A percentile compares a stretch with the other conserved stretches of the same genome.
These are phyloP conservation scores for Xylaria sp. DNA, from an alignment of 2,329 filamentous ascomycete species.

Conservation along the genomic window DNA sequence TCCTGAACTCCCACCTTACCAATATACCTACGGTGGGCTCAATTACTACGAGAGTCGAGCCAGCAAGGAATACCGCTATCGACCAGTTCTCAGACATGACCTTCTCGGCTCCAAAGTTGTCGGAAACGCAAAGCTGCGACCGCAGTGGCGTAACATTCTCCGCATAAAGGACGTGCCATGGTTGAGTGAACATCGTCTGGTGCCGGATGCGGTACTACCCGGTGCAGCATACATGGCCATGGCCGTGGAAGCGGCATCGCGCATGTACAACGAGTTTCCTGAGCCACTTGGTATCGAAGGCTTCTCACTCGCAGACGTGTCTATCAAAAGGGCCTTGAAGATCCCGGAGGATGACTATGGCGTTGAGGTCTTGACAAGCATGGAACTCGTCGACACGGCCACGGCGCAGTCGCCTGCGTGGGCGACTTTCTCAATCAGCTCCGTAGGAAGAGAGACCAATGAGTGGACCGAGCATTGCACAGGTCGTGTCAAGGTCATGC, in stretches of 20 bases:
- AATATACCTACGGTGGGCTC: slow-evolving; percentile 11
- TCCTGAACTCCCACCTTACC: slow-evolving; percentile 12
- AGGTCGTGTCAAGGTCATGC: slow-evolving; percentile 10
- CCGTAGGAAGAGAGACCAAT: not conserved
- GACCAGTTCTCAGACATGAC: slow-evolving; percentile 6
- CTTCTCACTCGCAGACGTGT: slow-evolving; percentile 7
- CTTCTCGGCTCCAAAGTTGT: slow-evolving; percentile 10
- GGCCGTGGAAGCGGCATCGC: slow-evolving; percentile 8
- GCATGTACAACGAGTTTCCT: not conserved
- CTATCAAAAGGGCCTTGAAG: slow-evolving; percentile 1
- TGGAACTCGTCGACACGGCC: not conserved
- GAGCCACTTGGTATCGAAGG: not conserved
- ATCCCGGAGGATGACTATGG: slow-evolving; percentile 17
- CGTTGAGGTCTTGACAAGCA: slow-evolving; percentile 10
- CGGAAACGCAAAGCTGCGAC: not conserved
- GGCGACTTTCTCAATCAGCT: slow-evolving; percentile 10
- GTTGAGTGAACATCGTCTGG: slow-evolving; percentile 11
- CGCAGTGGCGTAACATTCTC: slow-evolving; percentile 16
- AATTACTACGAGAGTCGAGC: slow-evolving; percentile 13
- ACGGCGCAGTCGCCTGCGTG: not conserved
- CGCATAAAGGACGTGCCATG: slow-evolving; percentile 10
- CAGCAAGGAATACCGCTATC: slow-evolving; percentile 12
- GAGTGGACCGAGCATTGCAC: slow-evolving; percentile 20
- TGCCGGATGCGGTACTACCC: slow-evolving; percentile 4
- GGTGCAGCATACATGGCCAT: slow-evolving; percentile 8